A percentile compares a stretch with the other conserved stretches of the same genome.
Evolutionary conservation across 1,139 yeast genomes (phyloP).

Genomic region (Starmera stellimalicola): DNA sequence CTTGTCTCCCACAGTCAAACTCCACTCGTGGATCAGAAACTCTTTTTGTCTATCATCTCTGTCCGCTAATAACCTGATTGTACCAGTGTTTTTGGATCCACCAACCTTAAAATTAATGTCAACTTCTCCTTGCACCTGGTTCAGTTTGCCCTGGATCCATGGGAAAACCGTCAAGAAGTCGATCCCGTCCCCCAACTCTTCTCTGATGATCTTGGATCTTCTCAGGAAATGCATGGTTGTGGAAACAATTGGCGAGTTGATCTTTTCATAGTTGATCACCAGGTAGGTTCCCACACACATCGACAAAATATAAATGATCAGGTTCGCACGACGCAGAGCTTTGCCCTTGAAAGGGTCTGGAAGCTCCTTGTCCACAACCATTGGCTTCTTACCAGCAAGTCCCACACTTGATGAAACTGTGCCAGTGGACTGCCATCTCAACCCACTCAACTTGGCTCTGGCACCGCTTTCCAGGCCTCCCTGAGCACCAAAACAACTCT

Average conservation of each 20-base stretch:
- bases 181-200: slow-evolving; percentile 64
- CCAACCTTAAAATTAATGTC: slow-evolving; percentile 62
- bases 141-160: slow-evolving; percentile 81
- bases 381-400: slow-evolving; percentile 25
- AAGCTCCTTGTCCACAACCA: slow-evolving; percentile 54
- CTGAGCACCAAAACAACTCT: no score
- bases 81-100: slow-evolving; percentile 52
- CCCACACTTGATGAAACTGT: no score
- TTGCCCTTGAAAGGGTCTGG: slow-evolving; percentile 66
- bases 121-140: slow-evolving; percentile 74
- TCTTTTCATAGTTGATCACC: slow-evolving; percentile 86
- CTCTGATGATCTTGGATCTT: slow-evolving; percentile 61
- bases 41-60: slow-evolving; percentile 48
- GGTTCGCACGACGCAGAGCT: slow-evolving; percentile 41
- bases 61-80: slow-evolving; percentile 46
- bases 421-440: no score
- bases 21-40: slow-evolving; percentile 53
- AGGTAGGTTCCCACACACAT: slow-evolving; percentile 59
- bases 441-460: no score
- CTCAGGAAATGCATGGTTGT: slow-evolving; percentile 84
- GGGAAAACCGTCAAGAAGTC: slow-evolving; percentile 66
- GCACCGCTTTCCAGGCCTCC: no score
- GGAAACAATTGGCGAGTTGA: slow-evolving; percentile 76
- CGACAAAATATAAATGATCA: slow-evolving; percentile 51
- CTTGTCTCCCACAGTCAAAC: slow-evolving; percentile 36